Conservation (phyloP, 441 rosid species). For the Aquilaria agallochum region DNA sequence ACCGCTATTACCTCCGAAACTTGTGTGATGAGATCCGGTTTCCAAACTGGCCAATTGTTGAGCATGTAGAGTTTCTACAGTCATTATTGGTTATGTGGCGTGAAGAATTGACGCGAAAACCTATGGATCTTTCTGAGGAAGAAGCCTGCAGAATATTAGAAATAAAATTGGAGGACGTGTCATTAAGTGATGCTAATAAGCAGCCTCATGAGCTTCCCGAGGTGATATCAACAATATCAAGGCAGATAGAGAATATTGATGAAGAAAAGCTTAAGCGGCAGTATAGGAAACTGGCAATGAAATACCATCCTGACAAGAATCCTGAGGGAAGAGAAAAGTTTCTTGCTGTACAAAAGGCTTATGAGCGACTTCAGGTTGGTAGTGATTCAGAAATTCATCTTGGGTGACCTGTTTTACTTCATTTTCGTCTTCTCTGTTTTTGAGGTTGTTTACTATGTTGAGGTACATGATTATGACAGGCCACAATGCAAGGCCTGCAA, state of each 20-base stretch:
- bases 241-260: constrained; percentile 95
- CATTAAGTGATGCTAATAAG: constrained; percentile 44
- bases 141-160: constrained; percentile 97
- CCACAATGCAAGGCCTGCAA: constrained; percentile 99
- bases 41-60: constrained; percentile 98
- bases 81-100: constrained; percentile 99
- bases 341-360: constrained; percentile 98
- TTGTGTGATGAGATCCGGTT: constrained; percentile 94
- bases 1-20: constrained; percentile 95
- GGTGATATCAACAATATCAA: constrained; percentile 64
- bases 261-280: constrained; percentile 99
- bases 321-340: constrained; percentile 99
- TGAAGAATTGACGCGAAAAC: constrained; percentile 95
- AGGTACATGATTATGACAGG: constrained; percentile 40
- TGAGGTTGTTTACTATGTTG: neutral
- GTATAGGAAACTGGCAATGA: constrained; percentile 99
- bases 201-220: constrained; percentile 47
- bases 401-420: constrained; percentile 9
- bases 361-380: constrained; percentile 97
- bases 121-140: constrained; percentile 99
- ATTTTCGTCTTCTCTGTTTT: constrained; percentile 2
- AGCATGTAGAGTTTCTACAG: constrained; percentile 98
- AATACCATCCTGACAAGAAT: constrained; percentile 99
- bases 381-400: constrained; percentile 5
- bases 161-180: constrained; percentile 78